phyloP scores from a whole-genome alignment of 2,329 filamentous ascomycete genomes.

The Venturia asperata region DNA sequence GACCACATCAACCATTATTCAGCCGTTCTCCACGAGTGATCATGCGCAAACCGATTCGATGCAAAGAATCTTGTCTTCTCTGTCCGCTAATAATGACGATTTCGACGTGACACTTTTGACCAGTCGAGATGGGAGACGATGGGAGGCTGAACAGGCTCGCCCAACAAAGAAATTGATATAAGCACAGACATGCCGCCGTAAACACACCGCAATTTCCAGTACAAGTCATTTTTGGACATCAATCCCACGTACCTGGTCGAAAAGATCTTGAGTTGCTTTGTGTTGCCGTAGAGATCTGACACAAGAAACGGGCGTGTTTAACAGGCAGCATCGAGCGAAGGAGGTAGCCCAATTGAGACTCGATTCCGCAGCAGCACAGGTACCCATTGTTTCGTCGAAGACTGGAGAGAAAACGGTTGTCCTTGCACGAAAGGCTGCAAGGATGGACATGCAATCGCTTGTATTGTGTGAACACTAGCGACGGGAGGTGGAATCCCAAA shows the following conservation, averaged over 20 bases:
- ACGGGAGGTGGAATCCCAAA: background rate
- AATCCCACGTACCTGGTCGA: constrained; percentile 6
- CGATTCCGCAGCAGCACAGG: background rate
- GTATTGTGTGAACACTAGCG: background rate
- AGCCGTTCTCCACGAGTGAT: background rate
- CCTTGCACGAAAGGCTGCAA: background rate
- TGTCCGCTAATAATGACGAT: background rate
- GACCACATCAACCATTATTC: background rate
- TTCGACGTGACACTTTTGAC: background rate
- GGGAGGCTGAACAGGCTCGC: background rate
- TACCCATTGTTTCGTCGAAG: background rate
- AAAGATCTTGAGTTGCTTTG: constrained; percentile 3
- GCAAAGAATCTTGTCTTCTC: background rate
- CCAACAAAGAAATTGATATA: background rate
- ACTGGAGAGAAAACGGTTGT: background rate
- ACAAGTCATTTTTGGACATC: background rate
- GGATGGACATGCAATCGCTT: background rate
- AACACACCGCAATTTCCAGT: background rate
- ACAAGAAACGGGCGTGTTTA: background rate
- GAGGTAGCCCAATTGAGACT: background rate
- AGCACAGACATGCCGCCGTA: background rate
- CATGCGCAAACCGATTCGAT: background rate
- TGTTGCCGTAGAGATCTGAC: background rate
- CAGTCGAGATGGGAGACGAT: background rate
- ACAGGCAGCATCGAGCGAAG: background rate